Evolutionary conservation across 768 basidiomycete genomes (phyloP).

Genomic region (Termitomyces sp.): DNA sequence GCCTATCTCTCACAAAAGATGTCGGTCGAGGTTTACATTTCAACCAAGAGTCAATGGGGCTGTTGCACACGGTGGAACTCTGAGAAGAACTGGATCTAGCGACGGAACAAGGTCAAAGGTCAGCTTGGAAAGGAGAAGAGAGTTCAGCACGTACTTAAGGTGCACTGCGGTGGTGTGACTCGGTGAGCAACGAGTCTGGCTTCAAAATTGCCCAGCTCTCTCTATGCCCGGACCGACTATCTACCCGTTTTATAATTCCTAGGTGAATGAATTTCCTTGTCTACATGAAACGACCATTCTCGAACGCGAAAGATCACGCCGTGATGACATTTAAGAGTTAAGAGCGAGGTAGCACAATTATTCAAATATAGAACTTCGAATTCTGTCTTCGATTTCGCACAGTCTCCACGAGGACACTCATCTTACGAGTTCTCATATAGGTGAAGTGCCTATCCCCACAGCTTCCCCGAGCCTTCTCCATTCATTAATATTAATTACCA

Average conservation of each 20-base stretch:
- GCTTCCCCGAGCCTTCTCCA: background rate
- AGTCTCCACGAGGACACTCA: background rate
- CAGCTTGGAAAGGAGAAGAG: no score
- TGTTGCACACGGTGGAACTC: no score
- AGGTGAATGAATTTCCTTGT: background rate
- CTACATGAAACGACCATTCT: background rate
- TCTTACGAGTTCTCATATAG: background rate
- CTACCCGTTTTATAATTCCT: background rate
- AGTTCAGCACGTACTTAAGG: no score
- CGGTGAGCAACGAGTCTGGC: no score
- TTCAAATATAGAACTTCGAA: background rate
- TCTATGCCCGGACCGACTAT: no score
- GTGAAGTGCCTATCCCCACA: background rate
- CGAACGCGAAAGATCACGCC: background rate
- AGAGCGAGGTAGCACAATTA: background rate
- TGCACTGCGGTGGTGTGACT: no score
- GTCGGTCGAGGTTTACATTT: no score
- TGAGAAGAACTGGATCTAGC: no score
- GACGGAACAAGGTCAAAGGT: no score
- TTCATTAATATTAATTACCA: background rate
- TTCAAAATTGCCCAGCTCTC: no score
- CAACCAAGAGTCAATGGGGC: no score
- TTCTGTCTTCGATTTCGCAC: background rate
- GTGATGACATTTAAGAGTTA: background rate
- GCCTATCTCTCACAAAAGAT: no score